phyloP scores from a whole-genome alignment of 2,329 filamentous ascomycete species.

The Chrysoporthe deuterocubensis region DNA sequence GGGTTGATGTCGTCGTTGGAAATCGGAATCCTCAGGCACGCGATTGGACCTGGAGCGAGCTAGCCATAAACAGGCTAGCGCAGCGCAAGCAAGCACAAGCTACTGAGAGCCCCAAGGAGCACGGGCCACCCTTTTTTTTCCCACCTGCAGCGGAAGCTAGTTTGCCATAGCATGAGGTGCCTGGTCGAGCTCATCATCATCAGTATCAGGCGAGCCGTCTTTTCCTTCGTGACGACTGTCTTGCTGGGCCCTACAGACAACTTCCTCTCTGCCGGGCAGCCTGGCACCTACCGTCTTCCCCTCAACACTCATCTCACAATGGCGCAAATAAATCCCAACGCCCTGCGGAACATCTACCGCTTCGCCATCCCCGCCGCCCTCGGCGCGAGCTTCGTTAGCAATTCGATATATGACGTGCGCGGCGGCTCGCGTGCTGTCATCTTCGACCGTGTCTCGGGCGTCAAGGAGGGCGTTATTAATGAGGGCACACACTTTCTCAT shows the following conservation, averaged over 20 bases:
- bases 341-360: slow-evolving; percentile 55
- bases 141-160: not conserved
- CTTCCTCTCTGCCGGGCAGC: not conserved
- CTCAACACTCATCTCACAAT: slow-evolving; percentile 40
- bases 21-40: slow-evolving; percentile 29
- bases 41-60: slow-evolving; percentile 20
- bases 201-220: not conserved
- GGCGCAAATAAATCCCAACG: slow-evolving; percentile 46
- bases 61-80: slow-evolving; percentile 8
- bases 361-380: slow-evolving; percentile 75
- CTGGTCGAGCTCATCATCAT: slow-evolving; percentile 1
- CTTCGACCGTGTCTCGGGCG: slow-evolving; percentile 91
- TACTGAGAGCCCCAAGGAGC: not conserved
- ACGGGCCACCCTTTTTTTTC: slow-evolving; percentile 17
- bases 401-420: slow-evolving; percentile 95
- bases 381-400: slow-evolving; percentile 69
- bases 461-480: slow-evolving; percentile 89
- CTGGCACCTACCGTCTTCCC: not conserved
- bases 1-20: slow-evolving; percentile 31
- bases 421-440: slow-evolving; percentile 95
- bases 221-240: no score
- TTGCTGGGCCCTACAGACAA: not conserved
- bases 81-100: no score
- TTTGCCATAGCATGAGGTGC: not conserved
- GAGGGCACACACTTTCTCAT: slow-evolving; percentile 97